Evolutionary conservation across 805 yeast species (phyloP).

Genomic region (Kazachstania psychrophila): DNA sequence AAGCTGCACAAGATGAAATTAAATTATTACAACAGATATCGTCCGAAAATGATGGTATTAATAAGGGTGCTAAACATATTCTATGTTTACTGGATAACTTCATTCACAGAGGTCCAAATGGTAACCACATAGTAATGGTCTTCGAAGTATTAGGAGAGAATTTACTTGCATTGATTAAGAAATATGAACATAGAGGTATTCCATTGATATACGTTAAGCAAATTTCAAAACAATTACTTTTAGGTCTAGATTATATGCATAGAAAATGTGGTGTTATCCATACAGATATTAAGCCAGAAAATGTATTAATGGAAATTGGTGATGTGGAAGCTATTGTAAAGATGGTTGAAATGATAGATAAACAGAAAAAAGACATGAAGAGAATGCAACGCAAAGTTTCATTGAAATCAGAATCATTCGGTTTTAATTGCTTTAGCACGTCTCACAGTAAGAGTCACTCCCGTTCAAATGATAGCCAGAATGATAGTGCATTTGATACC

Average conservation of each 20-base stretch:
- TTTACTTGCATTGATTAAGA: slow-evolving; percentile 69
- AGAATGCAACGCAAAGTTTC: slow-evolving; percentile 35
- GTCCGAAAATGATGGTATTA: slow-evolving; percentile 33
- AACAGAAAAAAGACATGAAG: slow-evolving; percentile 37
- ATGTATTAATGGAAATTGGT: slow-evolving; percentile 69
- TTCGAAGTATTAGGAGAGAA: slow-evolving; percentile 96
- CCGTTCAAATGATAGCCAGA: not conserved
- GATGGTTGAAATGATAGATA: slow-evolving; percentile 54
- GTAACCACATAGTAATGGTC: slow-evolving; percentile 91
- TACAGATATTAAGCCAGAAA: slow-evolving; percentile 71
- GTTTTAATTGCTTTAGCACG: too few species aligned
- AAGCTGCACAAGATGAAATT: slow-evolving; percentile 90
- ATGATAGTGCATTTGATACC: not conserved
- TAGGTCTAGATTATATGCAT: slow-evolving; percentile 60
- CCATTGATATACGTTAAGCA: slow-evolving; percentile 71
- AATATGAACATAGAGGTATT: slow-evolving; percentile 71
- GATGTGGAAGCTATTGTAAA: slow-evolving; percentile 72
- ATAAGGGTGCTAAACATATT: slow-evolving; percentile 71
- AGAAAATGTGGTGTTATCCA: slow-evolving; percentile 60
- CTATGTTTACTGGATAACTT: slow-evolving; percentile 77
- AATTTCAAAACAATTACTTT: slow-evolving; percentile 66
- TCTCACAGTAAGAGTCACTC: not conserved
- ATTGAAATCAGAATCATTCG: not conserved
- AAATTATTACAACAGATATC: slow-evolving; percentile 56
- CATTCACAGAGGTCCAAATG: slow-evolving; percentile 82